Evolutionary conservation across 163 green algal species (phyloP), one percentile per base, ranked within the genome.

Genomic region (Coccomyxa subellipsoidea): DNA sequence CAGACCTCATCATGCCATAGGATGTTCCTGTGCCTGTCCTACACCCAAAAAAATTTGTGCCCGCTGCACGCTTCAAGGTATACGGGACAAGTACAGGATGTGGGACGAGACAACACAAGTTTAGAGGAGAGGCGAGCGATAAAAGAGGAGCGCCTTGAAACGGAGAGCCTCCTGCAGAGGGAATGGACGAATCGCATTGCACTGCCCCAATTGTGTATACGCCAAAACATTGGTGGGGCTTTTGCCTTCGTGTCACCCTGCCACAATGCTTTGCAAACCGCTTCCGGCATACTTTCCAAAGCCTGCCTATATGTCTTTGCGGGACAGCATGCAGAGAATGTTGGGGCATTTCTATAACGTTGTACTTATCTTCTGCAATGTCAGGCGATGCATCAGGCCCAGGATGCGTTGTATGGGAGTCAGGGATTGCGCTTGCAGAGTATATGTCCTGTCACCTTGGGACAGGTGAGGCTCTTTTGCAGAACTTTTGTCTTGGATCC

Each of bases 401-500:
- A n/a, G 54, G 34, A 66, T 54, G 78, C 31, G 35, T 82, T 66
- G 35, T 82, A 38, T 82, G 78, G 78, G 59, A 82, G n/a, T 36
- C n/a, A 23, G 78, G 78, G 8, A 37, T 77, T 38, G 59, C 37
- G 10, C 59, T 77, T n/a, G 78, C 78, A 6, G 54, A 77, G 34
- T 82, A 78, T 54, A 6, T 82, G 23, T 36, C 27, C 31, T 59
- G 39, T 21, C 54, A 82, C 9, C 36, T 32, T 37, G 36, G 27
- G 21, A 8, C 4, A 82, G 78, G 78, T 82, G 37, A 7, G 29
- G 75, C 36, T 80, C 34, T 47, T 38, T 12, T n/a, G n/a, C n/a
- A n/a, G n/a, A n/a, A n/a, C 15, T 31, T 27, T 78, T 31, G 6
- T 34, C 71, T 8, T 78, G 7, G 18, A 78, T 34, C 9, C 59